phyloP scores from a whole-genome alignment of 192 early-diverging fungal genomes.

The Paraglomus occultum region DNA sequence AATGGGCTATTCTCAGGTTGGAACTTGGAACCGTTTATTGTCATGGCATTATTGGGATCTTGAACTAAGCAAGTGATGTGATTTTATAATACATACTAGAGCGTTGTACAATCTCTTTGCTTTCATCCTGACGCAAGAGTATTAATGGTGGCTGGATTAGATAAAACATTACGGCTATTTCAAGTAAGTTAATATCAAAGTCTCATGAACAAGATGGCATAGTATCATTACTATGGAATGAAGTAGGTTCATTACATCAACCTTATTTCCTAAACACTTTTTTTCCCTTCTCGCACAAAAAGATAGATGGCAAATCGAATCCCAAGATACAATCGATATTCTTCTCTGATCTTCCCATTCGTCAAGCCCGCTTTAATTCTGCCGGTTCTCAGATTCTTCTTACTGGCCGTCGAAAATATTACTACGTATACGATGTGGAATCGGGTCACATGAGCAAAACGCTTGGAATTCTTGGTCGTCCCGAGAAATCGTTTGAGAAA shows the following conservation, averaged over 20 bases:
- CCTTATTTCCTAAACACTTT: not conserved
- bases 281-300: slow-evolving; percentile 9
- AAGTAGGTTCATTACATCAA: no score
- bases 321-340: slow-evolving; percentile 87
- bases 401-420: slow-evolving; percentile 75
- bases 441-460: slow-evolving; percentile 67
- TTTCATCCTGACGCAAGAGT: slow-evolving; percentile 93
- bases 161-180: slow-evolving; percentile 86
- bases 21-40: slow-evolving; percentile 13
- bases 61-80: slow-evolving; percentile 29
- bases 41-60: slow-evolving; percentile 21
- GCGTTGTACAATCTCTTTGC: slow-evolving; percentile 61
- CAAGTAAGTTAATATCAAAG: slow-evolving; percentile 43
- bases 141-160: slow-evolving; percentile 83
- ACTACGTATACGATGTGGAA: slow-evolving; percentile 85
- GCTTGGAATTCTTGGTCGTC: slow-evolving; percentile 69
- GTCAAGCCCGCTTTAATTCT: slow-evolving; percentile 71
- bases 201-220: no score
- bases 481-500: slow-evolving; percentile 72
- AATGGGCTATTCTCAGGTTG: slow-evolving; percentile 59
- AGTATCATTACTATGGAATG: no score
- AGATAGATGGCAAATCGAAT: slow-evolving; percentile 91
- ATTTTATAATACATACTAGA: slow-evolving; percentile 40
- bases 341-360: slow-evolving; percentile 86
- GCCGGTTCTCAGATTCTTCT: slow-evolving; percentile 73